Percentiles rank a stretch among this genome's conserved stretches.
Conservation (phyloP, 257 asterid genomes). For the Solanum clarkiae region DNA sequence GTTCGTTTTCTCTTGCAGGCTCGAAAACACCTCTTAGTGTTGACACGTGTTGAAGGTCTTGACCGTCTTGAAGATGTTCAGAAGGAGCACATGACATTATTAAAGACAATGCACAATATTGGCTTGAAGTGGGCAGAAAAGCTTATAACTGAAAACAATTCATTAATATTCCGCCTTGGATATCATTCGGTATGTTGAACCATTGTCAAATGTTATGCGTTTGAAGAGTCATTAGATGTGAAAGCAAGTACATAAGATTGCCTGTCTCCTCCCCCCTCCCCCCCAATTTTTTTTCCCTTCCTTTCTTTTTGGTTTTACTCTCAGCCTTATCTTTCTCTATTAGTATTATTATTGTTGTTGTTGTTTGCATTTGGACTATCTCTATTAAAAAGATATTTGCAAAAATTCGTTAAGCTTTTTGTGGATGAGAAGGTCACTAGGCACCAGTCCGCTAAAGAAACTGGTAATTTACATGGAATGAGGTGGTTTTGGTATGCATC, state of each 20-base stretch:
- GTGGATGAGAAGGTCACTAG: neutral
- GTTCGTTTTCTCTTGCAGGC: constrained; percentile 38
- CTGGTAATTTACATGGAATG: neutral
- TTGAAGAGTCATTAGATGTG: neutral
- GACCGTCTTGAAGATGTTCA: constrained; percentile 57
- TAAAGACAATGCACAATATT: constrained; percentile 57
- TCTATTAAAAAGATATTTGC: neutral
- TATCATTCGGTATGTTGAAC: constrained; percentile 52
- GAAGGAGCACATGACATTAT: constrained; percentile 41
- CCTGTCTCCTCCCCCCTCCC: neutral
- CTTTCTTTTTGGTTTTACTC: neutral
- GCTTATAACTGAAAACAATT: constrained; percentile 34
- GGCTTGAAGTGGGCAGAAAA: constrained; percentile 74
- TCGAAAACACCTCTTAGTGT: constrained; percentile 52
- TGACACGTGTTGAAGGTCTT: constrained; percentile 65
- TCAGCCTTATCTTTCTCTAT: neutral
- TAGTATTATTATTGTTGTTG: no score
- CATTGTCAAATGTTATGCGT: neutral
- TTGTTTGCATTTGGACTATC: neutral
- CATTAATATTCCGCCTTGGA: constrained; percentile 73
- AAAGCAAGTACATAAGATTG: neutral
- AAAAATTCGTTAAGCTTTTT: neutral
- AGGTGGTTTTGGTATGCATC: neutral
- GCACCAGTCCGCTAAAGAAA: neutral
- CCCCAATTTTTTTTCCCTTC: no score